Evolutionary conservation across 768 basidiomycete genomes (phyloP), one percentile per base, ranked within the genome.

Genomic region (Favolaschia claudopus): DNA sequence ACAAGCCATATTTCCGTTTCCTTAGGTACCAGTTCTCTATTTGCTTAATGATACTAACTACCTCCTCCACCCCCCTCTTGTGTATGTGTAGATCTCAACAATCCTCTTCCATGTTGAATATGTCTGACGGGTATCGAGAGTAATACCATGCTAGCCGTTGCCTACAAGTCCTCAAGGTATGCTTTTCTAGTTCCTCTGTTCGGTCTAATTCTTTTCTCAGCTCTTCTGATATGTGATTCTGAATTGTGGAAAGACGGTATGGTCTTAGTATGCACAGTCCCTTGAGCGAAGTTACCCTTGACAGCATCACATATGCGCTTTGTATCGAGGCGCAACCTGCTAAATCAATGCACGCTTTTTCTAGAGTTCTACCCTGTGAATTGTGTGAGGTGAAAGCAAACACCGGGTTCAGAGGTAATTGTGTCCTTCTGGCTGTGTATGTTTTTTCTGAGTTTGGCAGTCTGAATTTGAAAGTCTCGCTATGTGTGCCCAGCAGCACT

Each of bases 321-420:
- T 50, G 48, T 31, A 51, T 58, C 4, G 36, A 37, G 5, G 19
- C 37, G 22, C 48, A 50, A 32, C 57, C 51, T 3, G 47, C 57
- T 17, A 58, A 31, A 28, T 59, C 40, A 42, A 53, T 59, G 19
- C 15, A 31, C 12, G 27, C 58, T 7, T 17, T 4, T 17, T 59
- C 58, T 17, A 59, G 58, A 24, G 58, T 44, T 28, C 58, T n/a
- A 4, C 58, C 50, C 46, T 59, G 58, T 22, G 57, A 50, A 24
- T 58, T 58, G 44, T 59, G 58, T 3, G 58, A 31, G 20, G 58
- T 59, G 51, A 59, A 59, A 4, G 58, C 58, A 52, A 53, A 59
- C 20, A 40, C 58, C 5, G 58, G 50, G n/a, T 53, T 53, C 7
- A 59, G n/a, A 7, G 58, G 58, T 5, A 59, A 36, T 34, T 59